A percentile compares a stretch with the other conserved stretches of the same genome.
Conservation (phyloP, 345 rosid species). For the Passiflora organensis region DNA sequence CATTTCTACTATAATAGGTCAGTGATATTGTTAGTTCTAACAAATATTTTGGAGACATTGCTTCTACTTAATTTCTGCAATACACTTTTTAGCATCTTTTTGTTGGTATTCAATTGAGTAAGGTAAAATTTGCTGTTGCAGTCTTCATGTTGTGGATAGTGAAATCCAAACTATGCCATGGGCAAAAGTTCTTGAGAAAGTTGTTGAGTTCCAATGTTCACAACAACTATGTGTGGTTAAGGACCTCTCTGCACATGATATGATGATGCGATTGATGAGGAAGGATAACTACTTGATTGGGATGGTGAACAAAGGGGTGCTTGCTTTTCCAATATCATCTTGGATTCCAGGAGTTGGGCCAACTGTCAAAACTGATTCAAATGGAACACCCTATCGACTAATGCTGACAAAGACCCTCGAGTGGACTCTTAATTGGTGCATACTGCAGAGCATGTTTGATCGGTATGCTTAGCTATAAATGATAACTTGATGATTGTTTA, state of each 20-base stretch:
- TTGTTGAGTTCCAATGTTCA: constrained; percentile 72
- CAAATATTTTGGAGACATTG: constrained; percentile 3
- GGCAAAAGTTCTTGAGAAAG: constrained; percentile 88
- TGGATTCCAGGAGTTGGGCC: constrained; percentile 99
- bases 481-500: constrained; percentile 4
- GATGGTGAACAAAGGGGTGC: constrained; percentile 93
- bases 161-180: constrained; percentile 95
- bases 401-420: constrained; percentile 90
- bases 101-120: constrained; percentile 3
- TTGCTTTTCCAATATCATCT: constrained; percentile 71
- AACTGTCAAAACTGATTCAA: constrained; percentile 46
- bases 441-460: constrained; percentile 98
- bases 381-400: constrained; percentile 47
- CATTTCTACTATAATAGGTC: constrained; percentile 81
- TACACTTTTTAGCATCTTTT: background rate
- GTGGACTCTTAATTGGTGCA: constrained; percentile 98
- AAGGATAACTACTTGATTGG: constrained; percentile 98
- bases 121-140: constrained; percentile 35
- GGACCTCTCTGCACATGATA: constrained; percentile 95
- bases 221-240: constrained; percentile 85
- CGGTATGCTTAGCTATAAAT: constrained; percentile 41
- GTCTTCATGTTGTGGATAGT: constrained; percentile 82
- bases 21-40: constrained; percentile 13
- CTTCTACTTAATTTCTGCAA: constrained; percentile 4
- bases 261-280: constrained; percentile 94